phyloP scores from a whole-genome alignment of 345 rosid genomes.

The Salix purpurea region DNA sequence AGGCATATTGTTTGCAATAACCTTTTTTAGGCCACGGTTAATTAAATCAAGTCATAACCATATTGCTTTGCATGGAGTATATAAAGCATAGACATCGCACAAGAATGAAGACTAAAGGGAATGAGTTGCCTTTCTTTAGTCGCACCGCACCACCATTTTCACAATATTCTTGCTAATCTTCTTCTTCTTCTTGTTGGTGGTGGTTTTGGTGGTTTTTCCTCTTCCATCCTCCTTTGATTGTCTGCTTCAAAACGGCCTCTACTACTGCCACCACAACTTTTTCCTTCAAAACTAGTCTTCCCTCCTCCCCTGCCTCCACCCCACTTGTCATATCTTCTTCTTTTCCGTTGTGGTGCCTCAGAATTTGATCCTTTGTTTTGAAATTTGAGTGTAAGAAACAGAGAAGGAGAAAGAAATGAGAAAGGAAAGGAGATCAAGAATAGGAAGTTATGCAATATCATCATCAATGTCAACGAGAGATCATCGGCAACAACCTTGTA shows the following conservation, averaged over 20 bases:
- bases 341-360: neutral
- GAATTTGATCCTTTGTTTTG: neutral
- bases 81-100: neutral
- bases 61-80: neutral
- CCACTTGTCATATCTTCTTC: neutral
- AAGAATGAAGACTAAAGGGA: neutral
- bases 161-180: neutral
- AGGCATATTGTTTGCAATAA: neutral
- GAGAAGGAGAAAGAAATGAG: slow-evolving; percentile 8
- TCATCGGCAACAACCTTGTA: slow-evolving; percentile 66
- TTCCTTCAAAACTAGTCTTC: neutral
- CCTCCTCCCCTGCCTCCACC: neutral
- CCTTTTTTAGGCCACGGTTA: neutral
- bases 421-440: slow-evolving; percentile 36
- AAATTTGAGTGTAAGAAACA: neutral
- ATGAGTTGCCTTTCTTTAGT: neutral
- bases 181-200: neutral
- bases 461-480: slow-evolving; percentile 56
- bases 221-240: neutral
- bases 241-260: neutral
- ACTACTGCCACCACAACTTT: neutral
- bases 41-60: neutral
- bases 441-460: slow-evolving; percentile 85
- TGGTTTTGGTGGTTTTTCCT: neutral
- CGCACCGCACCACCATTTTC: neutral